Conservation (phyloP, 2,329 filamentous ascomycete genomes). For the Tympanopsis confertula region DNA sequence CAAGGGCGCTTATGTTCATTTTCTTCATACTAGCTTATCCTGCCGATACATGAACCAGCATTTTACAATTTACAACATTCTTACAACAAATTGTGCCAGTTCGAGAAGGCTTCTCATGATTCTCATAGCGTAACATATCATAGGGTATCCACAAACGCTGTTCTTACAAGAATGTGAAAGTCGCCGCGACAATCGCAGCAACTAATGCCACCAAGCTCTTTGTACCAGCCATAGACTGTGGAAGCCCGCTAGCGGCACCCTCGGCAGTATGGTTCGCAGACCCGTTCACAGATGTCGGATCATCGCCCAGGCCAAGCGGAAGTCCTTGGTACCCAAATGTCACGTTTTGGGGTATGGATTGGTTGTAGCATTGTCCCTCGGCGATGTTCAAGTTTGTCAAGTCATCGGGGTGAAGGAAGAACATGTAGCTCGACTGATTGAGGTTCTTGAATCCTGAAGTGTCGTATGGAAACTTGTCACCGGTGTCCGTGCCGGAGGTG, state of each 20-base stretch:
- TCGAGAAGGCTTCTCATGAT: no score
- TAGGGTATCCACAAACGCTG: no score
- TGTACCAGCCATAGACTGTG: not conserved
- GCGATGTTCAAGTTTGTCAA: constrained; percentile 53
- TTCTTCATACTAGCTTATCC: no score
- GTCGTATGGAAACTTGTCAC: constrained; percentile 64
- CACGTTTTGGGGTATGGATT: constrained; percentile 54
- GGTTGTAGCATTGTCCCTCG: constrained; percentile 58
- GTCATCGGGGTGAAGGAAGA: constrained; percentile 64
- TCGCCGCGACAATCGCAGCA: not conserved
- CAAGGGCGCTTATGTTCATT: no score
- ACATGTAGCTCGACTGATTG: constrained; percentile 63
- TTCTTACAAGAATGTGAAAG: constrained; percentile 1
- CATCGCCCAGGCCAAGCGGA: constrained; percentile 20
- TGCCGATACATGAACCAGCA: no score
- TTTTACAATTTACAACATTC: no score
- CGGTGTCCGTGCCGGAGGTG: constrained; percentile 55
- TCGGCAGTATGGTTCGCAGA: not conserved
- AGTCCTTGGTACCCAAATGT: constrained; percentile 57
- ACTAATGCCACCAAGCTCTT: not conserved
- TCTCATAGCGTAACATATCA: no score
- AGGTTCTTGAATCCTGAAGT: constrained; percentile 60
- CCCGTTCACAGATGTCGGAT: not conserved
- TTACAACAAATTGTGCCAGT: no score
- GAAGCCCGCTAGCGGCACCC: not conserved